Evolutionary conservation across 2,329 filamentous ascomycete species (phyloP).

Genomic region (Ophiostoma populinum): DNA sequence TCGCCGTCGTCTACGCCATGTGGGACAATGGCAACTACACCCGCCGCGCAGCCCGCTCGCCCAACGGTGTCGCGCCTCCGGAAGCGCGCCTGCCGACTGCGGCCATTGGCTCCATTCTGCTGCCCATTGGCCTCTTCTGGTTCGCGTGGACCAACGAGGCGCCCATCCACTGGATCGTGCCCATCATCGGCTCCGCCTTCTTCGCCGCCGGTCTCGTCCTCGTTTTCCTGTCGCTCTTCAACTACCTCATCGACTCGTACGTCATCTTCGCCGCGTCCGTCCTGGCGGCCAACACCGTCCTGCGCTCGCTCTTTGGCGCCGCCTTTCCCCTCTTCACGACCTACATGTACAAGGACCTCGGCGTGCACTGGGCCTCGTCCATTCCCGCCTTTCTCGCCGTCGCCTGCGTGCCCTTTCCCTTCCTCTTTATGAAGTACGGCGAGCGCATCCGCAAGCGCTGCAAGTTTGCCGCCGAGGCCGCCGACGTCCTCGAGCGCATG

Average conservation of each 20-base stretch:
- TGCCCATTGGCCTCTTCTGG: slow-evolving; percentile 50
- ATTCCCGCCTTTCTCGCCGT: slow-evolving; percentile 60
- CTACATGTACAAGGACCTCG: slow-evolving; percentile 38
- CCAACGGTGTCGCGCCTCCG: slow-evolving; percentile 39
- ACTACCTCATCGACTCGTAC: slow-evolving; percentile 53
- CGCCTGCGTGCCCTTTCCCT: slow-evolving; percentile 55
- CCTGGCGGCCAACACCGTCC: slow-evolving; percentile 53
- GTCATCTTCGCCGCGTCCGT: slow-evolving; percentile 63
- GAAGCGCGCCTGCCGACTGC: slow-evolving; percentile 47
- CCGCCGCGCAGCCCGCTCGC: slow-evolving; percentile 23
- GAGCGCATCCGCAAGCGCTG: slow-evolving; percentile 43
- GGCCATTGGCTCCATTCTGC: slow-evolving; percentile 41
- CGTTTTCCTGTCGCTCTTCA: slow-evolving; percentile 48
- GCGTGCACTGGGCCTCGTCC: slow-evolving; percentile 60
- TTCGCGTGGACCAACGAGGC: slow-evolving; percentile 49
- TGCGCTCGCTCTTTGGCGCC: slow-evolving; percentile 55
- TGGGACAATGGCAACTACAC: slow-evolving; percentile 38
- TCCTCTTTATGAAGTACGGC: slow-evolving; percentile 62
- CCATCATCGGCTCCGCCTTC: slow-evolving; percentile 20
- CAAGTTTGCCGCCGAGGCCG: slow-evolving; percentile 52
- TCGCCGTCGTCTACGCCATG: slow-evolving; percentile 36
- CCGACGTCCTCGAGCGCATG: slow-evolving; percentile 36
- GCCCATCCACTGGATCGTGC: slow-evolving; percentile 18
- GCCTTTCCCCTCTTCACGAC: slow-evolving; percentile 58
- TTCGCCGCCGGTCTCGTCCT: slow-evolving; percentile 33